Percentiles rank a stretch among this genome's conserved stretches.
phyloP scores from a whole-genome alignment of 352 stramenopile genomes.

The Globisporangium mamillatum region DNA sequence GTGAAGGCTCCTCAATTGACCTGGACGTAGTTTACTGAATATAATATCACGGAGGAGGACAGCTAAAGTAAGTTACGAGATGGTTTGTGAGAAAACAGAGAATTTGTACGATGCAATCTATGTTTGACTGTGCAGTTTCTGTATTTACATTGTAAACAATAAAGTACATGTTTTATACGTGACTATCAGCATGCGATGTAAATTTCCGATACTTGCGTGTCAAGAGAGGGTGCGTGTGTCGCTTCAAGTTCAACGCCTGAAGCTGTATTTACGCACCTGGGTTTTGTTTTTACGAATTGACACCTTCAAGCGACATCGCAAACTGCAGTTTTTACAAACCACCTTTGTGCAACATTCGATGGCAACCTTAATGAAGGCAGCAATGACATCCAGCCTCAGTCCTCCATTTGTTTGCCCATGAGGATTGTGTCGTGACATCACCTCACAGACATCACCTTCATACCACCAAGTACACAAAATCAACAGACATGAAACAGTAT shows the following conservation, averaged over 20 bases:
- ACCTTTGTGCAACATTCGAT: constrained; percentile 9
- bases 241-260: constrained; percentile 35
- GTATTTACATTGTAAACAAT: background rate
- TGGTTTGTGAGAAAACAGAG: background rate
- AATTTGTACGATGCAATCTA: background rate
- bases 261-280: constrained; percentile 23
- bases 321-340: constrained; percentile 5
- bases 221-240: constrained; percentile 15
- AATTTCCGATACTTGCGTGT: background rate
- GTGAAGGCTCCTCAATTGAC: background rate
- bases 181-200: background rate
- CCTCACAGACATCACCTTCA: too few species aligned
- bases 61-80: background rate
- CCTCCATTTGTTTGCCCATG: too few species aligned
- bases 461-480: background rate
- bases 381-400: background rate
- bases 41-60: background rate
- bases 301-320: background rate
- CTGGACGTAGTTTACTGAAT: background rate
- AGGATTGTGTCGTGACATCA: too few species aligned
- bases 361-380: background rate
- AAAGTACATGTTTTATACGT: constrained; percentile 3
- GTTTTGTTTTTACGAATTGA: background rate
- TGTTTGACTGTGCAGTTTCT: background rate
- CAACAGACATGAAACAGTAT: background rate